phyloP scores from a whole-genome alignment of 2,329 filamentous ascomycete genomes.

The Penicillium sp. region DNA sequence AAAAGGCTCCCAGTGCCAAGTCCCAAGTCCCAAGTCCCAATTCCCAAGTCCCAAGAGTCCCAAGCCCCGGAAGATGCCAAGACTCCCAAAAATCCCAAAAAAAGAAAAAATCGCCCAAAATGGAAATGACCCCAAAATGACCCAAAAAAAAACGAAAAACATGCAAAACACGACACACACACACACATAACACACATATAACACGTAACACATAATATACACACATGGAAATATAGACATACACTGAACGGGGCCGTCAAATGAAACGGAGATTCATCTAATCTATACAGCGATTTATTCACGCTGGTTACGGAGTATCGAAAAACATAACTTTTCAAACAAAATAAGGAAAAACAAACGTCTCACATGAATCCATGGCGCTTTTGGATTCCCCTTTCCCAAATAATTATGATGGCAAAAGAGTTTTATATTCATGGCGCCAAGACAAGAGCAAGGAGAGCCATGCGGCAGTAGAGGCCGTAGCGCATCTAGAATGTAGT shows the following conservation, averaged over 20 bases:
- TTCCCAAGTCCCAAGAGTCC: background rate
- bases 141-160: conserved; percentile 7
- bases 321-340: conserved; percentile 35
- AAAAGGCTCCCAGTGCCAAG: background rate
- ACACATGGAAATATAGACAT: conserved; percentile 22
- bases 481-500: conserved; percentile 78
- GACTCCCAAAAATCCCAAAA: background rate
- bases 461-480: conserved; percentile 97
- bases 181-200: conserved; percentile 21
- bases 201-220: conserved; percentile 25
- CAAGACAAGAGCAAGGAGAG: conserved; percentile 91
- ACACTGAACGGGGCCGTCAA: conserved; percentile 27
- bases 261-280: conserved; percentile 39
- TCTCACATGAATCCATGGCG: conserved; percentile 26
- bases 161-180: conserved; percentile 22
- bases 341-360: conserved; percentile 23
- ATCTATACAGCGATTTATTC: conserved; percentile 37
- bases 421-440: conserved; percentile 46
- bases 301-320: conserved; percentile 34
- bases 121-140: conserved; percentile 9
- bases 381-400: conserved; percentile 16
- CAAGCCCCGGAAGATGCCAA: background rate
- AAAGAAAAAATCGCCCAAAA: background rate
- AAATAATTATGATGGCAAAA: conserved; percentile 19
- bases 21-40: background rate